phyloP scores from a whole-genome alignment of 2,329 filamentous ascomycete genomes.

The Lachnellula willkommii region DNA sequence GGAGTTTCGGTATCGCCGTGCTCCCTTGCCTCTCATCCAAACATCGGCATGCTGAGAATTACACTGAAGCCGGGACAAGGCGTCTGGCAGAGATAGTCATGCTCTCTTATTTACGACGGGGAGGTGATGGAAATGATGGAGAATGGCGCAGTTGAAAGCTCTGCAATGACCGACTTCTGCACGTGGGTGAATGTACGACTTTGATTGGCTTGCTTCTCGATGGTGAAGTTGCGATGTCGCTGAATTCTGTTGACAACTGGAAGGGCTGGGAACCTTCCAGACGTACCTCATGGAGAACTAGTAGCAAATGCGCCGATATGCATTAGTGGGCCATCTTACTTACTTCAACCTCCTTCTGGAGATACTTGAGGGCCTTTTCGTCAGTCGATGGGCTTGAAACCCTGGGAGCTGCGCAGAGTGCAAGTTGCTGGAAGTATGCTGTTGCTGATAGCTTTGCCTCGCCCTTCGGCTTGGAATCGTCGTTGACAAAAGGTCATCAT shows the following conservation, averaged over 20 bases:
- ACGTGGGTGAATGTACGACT: no score
- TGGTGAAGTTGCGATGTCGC: constrained; percentile 40
- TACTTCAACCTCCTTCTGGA: constrained; percentile 1
- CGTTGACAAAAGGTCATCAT: constrained; percentile 47
- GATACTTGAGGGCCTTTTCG: background rate
- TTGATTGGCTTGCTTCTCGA: no score
- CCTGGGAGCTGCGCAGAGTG: constrained; percentile 5
- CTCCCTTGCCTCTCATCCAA: no score
- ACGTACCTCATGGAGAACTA: constrained; percentile 27
- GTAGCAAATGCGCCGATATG: constrained; percentile 5
- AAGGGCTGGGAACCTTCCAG: constrained; percentile 29
- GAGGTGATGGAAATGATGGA: no score
- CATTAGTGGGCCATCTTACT: no score
- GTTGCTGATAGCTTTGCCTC: constrained; percentile 51
- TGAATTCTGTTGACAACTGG: constrained; percentile 32
- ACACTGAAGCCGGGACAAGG: no score
- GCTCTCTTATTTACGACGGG: no score
- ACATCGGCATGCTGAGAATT: no score
- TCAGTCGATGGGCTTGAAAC: background rate
- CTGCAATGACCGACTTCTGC: no score
- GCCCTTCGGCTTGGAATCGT: constrained; percentile 33
- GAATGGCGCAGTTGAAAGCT: no score
- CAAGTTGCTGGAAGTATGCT: constrained; percentile 49
- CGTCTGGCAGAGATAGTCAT: no score
- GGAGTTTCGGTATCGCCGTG: no score